Conservation (phyloP, 495 filamentous ascomycete genomes). For the Tuber calosporum region DNA sequence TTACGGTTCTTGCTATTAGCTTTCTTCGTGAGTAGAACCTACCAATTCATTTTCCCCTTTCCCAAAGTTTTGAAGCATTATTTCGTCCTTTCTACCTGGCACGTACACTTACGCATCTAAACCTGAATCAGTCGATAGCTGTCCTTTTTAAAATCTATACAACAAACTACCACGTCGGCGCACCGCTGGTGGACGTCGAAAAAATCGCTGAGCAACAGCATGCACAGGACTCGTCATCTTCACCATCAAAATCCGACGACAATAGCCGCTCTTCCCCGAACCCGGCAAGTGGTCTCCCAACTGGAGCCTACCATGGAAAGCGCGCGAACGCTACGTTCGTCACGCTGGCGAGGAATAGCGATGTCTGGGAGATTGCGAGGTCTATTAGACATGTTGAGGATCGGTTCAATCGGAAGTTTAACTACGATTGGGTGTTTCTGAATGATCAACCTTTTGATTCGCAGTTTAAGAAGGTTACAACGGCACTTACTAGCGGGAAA, state of each 20-base stretch:
- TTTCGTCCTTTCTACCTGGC: neutral
- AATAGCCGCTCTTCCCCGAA: conserved; percentile 14
- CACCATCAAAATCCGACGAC: conserved; percentile 4
- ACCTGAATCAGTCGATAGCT: conserved; percentile 25
- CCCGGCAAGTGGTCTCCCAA: conserved; percentile 44
- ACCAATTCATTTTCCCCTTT: neutral
- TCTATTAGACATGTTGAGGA: conserved; percentile 95
- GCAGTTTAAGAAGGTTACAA: conserved; percentile 85
- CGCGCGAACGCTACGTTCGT: conserved; percentile 96
- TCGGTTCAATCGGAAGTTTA: conserved; percentile 88
- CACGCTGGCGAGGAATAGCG: conserved; percentile 82
- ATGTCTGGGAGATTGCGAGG: conserved; percentile 92
- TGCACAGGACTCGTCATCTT: neutral
- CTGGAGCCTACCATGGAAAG: conserved; percentile 51
- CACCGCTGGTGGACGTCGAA: conserved; percentile 21
- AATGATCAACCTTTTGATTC: conserved; percentile 92
- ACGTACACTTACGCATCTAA: neutral
- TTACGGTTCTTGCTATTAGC: conserved; percentile 85
- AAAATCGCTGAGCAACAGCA: conserved; percentile 29
- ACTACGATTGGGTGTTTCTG: conserved; percentile 99
- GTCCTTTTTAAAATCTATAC: conserved; percentile 41
- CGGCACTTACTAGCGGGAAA: conserved; percentile 77
- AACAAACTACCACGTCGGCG: conserved; percentile 43
- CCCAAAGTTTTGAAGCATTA: neutral
- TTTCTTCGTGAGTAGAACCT: conserved; percentile 60